These are phyloP conservation scores for Claviceps fusiformis DNA, from an alignment of 2,329 filamentous ascomycete genomes.

Conservation along the genomic window DNA sequence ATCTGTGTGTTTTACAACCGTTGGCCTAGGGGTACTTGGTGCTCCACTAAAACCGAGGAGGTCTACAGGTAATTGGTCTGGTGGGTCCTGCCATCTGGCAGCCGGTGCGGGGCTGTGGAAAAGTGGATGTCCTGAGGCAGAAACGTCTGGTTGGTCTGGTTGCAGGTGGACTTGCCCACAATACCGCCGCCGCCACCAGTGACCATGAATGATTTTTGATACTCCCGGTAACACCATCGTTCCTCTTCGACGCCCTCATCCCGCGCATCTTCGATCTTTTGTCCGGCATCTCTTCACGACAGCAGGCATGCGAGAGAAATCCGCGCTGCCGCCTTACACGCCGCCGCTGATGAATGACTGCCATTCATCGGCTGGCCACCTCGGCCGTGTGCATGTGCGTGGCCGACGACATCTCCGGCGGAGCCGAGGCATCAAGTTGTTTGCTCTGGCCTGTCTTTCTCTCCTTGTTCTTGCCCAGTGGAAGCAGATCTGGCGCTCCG, in stretches of 20 bases:
- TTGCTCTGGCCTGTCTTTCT: conserved; percentile 32
- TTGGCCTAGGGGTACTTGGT: no score
- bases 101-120: background rate
- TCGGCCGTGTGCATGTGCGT: conserved; percentile 7
- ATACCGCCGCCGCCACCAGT: no score
- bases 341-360: conserved; percentile 10
- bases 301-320: conserved; percentile 26
- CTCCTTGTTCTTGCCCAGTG: conserved; percentile 39
- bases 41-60: no score
- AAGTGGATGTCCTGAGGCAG: background rate
- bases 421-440: conserved; percentile 28
- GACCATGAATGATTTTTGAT: no score
- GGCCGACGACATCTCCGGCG: conserved; percentile 23
- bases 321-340: conserved; percentile 31
- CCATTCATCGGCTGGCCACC: background rate
- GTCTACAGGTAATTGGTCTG: no score
- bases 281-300: background rate
- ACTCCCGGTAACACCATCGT: background rate
- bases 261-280: no score
- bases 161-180: no score
- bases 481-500: conserved; percentile 23
- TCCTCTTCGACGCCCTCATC: no score
- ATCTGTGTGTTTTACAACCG: no score
- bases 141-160: no score
- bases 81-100: background rate